Evolutionary conservation across 306 rosid species (phyloP), one percentile per base, ranked within the genome.

Genomic region (Potentilla sterilis): DNA sequence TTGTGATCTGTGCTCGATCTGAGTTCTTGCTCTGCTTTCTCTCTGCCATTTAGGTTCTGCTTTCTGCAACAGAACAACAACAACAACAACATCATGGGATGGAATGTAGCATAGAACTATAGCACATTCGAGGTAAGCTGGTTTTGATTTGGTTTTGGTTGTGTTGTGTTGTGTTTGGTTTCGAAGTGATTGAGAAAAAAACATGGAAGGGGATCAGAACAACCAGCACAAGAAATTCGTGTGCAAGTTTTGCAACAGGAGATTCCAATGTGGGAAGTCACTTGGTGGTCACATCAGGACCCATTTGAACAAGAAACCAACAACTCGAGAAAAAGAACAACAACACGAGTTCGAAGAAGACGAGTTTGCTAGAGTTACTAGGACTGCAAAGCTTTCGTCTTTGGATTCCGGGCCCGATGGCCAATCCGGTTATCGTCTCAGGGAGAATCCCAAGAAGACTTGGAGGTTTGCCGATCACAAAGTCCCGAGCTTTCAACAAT

Each of bases 371-470:
- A 38, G 47, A 38, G 69, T 10, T 8, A 65, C 77, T 58, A 72
- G 48, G 70, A 42, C 71, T 19, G 74, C 77, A 64, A 88, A 84
- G 83, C 22, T 82, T 72, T 69, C 72, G 40, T 42, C 79, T 76
- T 77, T 84, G 12, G 80, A 88, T 81, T 91, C 86, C 6, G 91
- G 77, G 41, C 83, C 82, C 37, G 87, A 85, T 67, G 83, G 69
- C 55, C 81, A 85, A 57, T 76, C 83, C n/a, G 81, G 64, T 72
- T 91, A 90, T 78, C 86, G 83, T 6, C 90, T 92, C 14, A 84
- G 92, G 79, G 97, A 91, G 79, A 92, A 92, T 40, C 97, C 98
- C 71, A 92, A 86, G 89, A 92, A 83, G 66, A 86, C 90, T 16
- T 65, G 81, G 75, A 87, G 96, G 83, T 83, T 88, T 85, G 84